Evolutionary conservation across 768 basidiomycete species (phyloP).

Genomic region (Lepiota venenata): DNA sequence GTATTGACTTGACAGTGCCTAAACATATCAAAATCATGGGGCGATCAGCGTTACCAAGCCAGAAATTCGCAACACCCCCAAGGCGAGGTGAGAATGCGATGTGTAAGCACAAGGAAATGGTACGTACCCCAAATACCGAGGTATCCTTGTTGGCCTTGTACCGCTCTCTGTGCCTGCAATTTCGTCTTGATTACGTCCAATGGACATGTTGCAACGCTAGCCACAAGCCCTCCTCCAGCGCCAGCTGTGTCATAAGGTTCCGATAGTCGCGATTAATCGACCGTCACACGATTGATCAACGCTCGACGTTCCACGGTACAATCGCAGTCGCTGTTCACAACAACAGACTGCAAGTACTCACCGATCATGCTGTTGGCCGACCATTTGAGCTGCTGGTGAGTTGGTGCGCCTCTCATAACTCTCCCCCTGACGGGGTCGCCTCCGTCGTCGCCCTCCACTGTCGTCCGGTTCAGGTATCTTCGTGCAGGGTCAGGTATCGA

Average conservation of each 20-base stretch:
- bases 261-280: background rate
- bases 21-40: background rate
- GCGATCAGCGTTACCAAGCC: too few relatives aligned
- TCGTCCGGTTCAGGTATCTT: slow-evolving; percentile 18
- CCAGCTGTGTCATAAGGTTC: slow-evolving; percentile 54
- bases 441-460: slow-evolving; percentile 3
- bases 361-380: slow-evolving; percentile 82
- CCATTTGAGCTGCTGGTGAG: slow-evolving; percentile 48
- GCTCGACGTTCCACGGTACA: background rate
- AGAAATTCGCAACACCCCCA: background rate
- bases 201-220: slow-evolving; percentile 93
- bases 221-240: slow-evolving; percentile 91
- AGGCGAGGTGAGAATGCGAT: slow-evolving; percentile 10
- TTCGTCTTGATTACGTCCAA: slow-evolving; percentile 98
- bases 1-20: slow-evolving; percentile 40
- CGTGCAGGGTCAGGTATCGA: slow-evolving; percentile 12
- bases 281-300: background rate
- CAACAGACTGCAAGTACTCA: slow-evolving; percentile 30
- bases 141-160: slow-evolving; percentile 70
- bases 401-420: slow-evolving; percentile 55
- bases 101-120: slow-evolving; percentile 3
- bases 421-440: slow-evolving; percentile 44
- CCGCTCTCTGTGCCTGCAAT: slow-evolving; percentile 85
- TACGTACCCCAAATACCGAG: slow-evolving; percentile 68
- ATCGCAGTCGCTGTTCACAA: background rate